These are phyloP conservation scores for Cutaneotrichosporon cyanovorans DNA, from an alignment of 1,284 basidiomycete genomes.

Conservation along the genomic window DNA sequence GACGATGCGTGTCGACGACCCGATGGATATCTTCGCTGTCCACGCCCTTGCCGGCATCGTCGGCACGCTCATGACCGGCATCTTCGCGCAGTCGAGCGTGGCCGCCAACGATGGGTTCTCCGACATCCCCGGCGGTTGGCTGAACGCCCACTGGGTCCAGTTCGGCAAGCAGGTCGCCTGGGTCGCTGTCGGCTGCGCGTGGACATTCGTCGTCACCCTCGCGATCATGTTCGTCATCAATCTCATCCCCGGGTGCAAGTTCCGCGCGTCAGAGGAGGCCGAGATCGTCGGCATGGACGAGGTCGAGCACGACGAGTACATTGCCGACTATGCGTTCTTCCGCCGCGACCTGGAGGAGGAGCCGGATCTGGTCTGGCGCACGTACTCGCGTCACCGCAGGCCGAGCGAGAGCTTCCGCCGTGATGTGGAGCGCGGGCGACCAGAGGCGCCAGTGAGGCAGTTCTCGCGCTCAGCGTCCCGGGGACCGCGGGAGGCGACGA, in stretches of 20 bases:
- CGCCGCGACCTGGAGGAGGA: slow-evolving; percentile 42
- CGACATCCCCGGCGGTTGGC: slow-evolving; percentile 60
- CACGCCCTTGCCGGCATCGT: slow-evolving; percentile 85
- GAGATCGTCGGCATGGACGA: slow-evolving; percentile 79
- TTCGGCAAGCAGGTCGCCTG: slow-evolving; percentile 79
- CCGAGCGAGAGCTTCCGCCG: slow-evolving; percentile 3
- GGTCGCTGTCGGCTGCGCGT: slow-evolving; percentile 59
- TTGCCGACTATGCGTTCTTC: slow-evolving; percentile 46
- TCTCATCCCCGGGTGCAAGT: slow-evolving; percentile 64
- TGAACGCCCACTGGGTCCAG: slow-evolving; percentile 63
- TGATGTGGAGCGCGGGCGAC: too few species aligned
- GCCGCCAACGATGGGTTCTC: slow-evolving; percentile 59
- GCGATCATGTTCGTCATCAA: slow-evolving; percentile 56
- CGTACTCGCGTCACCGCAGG: slow-evolving; percentile 5
- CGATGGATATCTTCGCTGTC: slow-evolving; percentile 72
- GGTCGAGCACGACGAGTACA: slow-evolving; percentile 45
- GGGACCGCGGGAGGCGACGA: too few species aligned
- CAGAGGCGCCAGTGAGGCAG: too few species aligned
- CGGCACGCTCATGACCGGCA: slow-evolving; percentile 57
- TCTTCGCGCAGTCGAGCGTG: slow-evolving; percentile 70
- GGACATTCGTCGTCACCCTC: slow-evolving; percentile 51
- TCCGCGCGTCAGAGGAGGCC: slow-evolving; percentile 65
- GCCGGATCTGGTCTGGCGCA: slow-evolving; percentile 10
- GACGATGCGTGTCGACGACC: slow-evolving; percentile 44
- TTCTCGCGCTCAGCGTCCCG: too few species aligned